Percentiles rank a stretch among this genome's conserved stretches.
Conservation (phyloP, 768 basidiomycete species). For the Scleroderma bovista region DNA sequence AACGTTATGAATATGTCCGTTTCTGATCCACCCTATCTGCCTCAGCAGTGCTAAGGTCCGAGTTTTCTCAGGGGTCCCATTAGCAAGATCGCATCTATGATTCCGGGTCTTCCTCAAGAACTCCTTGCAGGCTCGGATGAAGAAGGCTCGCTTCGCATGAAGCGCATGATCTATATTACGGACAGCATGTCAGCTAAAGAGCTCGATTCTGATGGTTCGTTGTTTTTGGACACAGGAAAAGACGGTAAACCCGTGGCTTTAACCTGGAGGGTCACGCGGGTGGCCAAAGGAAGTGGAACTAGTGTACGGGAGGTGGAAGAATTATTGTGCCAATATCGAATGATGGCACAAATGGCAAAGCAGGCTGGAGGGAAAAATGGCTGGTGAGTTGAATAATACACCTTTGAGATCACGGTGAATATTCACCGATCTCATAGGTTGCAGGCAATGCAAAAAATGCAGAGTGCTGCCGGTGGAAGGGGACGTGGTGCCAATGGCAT, state of each 20-base stretch:
- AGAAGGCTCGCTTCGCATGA: constrained; percentile 85
- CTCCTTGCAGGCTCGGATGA: constrained; percentile 90
- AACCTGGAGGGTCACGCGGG: constrained; percentile 85
- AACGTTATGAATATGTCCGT: constrained; percentile 96
- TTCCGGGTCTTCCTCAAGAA: constrained; percentile 91
- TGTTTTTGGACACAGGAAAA: constrained; percentile 81
- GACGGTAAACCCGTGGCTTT: constrained; percentile 82
- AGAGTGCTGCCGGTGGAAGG: constrained; percentile 76
- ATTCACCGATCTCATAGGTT: constrained; percentile 42
- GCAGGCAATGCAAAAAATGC: constrained; percentile 91
- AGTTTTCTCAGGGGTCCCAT: constrained; percentile 78
- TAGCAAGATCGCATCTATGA: constrained; percentile 98
- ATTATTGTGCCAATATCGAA: constrained; percentile 89
- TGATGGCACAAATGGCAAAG: constrained; percentile 99
- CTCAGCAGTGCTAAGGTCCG: constrained; percentile 6
- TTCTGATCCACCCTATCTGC: constrained; percentile 2
- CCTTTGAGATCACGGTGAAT: background rate
- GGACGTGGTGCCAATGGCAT: constrained; percentile 83
- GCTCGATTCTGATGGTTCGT: constrained; percentile 90
- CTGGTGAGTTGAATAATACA: constrained; percentile 47
- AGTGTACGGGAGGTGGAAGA: constrained; percentile 98
- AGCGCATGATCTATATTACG: constrained; percentile 97
- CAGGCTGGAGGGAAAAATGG: constrained; percentile 97
- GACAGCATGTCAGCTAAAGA: constrained; percentile 95
- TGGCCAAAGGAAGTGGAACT: constrained; percentile 91